Evolutionary conservation across 78 protist genomes (phyloP).

Genomic region (Chrysochromulina parva): DNA sequence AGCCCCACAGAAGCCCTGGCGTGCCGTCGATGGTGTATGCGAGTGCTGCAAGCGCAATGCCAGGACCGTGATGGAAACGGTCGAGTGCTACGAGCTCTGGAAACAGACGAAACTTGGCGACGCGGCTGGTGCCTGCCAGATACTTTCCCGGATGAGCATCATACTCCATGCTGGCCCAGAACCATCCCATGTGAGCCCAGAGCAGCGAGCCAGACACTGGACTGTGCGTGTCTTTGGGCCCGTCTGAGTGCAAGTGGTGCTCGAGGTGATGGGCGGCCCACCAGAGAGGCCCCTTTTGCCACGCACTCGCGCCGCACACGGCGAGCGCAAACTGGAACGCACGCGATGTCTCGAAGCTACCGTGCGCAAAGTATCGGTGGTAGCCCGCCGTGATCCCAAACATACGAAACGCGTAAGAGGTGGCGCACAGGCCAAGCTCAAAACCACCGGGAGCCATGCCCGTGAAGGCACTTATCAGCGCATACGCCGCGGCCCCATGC

Average conservation of each 20-base stretch:
- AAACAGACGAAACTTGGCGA: background rate
- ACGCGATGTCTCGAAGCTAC: background rate
- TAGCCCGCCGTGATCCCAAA: background rate
- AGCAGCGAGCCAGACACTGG: background rate
- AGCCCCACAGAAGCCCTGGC: too few relatives aligned
- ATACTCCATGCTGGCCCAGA: background rate
- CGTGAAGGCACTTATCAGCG: too few relatives aligned
- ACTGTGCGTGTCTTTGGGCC: background rate
- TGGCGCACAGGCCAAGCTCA: too few relatives aligned
- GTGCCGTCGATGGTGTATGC: too few relatives aligned
- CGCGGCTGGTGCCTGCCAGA: background rate
- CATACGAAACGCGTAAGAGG: too few relatives aligned
- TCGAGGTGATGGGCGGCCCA: background rate
- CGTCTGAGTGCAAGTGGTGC: background rate
- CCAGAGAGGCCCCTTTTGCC: background rate
- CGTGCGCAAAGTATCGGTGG: background rate
- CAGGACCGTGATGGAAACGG: background rate
- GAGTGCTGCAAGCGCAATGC: background rate
- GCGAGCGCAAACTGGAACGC: background rate
- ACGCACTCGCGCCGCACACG: background rate
- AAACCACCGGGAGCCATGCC: too few relatives aligned
- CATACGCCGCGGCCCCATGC: too few relatives aligned
- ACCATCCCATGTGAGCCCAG: background rate
- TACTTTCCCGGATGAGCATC: background rate
- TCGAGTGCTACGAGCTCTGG: background rate